Percentiles rank a stretch among this genome's conserved stretches.
Evolutionary conservation across 2,329 filamentous ascomycete genomes (phyloP).

Genomic region (Atkinsonella hypoxylon): DNA sequence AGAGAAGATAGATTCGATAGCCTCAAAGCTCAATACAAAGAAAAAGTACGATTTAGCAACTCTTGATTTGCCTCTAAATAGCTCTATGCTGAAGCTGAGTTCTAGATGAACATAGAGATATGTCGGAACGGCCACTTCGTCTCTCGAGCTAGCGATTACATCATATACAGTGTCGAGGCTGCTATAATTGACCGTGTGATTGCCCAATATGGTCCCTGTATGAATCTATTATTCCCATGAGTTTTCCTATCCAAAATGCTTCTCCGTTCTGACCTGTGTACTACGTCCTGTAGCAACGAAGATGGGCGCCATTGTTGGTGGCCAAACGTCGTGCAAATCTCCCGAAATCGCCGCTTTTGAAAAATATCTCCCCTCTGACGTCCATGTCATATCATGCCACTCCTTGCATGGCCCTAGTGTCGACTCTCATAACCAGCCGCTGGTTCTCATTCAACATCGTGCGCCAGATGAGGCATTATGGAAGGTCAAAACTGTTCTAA

Average conservation of each 20-base stretch:
- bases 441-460: slow-evolving; percentile 89
- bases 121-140: slow-evolving; percentile 91
- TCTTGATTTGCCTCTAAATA: slow-evolving; percentile 11
- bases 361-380: slow-evolving; percentile 71
- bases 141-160: slow-evolving; percentile 92
- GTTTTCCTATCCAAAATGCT: background rate
- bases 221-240: slow-evolving; percentile 10
- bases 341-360: slow-evolving; percentile 94
- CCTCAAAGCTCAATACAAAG: slow-evolving; percentile 69
- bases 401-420: slow-evolving; percentile 90
- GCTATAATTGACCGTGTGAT: slow-evolving; percentile 82
- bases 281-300: slow-evolving; percentile 62
- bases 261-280: slow-evolving; percentile 4
- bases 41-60: slow-evolving; percentile 54
- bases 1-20: slow-evolving; percentile 76
- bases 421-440: slow-evolving; percentile 76
- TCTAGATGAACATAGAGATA: slow-evolving; percentile 68
- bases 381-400: slow-evolving; percentile 91
- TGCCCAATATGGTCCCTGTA: slow-evolving; percentile 85
- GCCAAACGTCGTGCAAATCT: slow-evolving; percentile 96
- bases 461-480: slow-evolving; percentile 63
- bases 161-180: slow-evolving; percentile 97
- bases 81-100: slow-evolving; percentile 34
- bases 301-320: slow-evolving; percentile 86
- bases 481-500: slow-evolving; percentile 71